Base-by-base conservation (phyloP, 768 basidiomycete genomes). In the Termitomyces eurrhizus region DNA sequence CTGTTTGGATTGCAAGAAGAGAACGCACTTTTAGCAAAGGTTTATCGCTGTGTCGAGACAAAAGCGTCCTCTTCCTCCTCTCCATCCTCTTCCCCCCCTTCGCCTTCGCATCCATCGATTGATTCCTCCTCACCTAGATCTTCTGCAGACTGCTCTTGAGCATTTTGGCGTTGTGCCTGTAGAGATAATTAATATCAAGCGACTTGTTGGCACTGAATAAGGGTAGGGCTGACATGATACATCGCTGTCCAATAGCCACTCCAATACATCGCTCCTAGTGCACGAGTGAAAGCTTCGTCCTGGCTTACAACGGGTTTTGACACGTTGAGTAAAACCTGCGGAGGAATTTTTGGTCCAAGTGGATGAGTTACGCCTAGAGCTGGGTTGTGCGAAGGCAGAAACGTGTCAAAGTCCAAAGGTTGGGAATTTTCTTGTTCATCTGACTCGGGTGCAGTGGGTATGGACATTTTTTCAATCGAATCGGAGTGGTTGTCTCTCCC, bases 191-290 rank as follows among this genome's bases (percentile, higher is more conserved):
- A 61, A 50, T 41, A 48, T 44, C 11, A 37, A 36, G 33, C n/a
- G 18, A 35, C 16, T 53, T 24, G 24, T 46, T 18, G 13, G 51
- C 11, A 18, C 18, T 35, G 24, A 29, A 18, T 3, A 21, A 54
- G 21, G 21, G 8, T 18, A 52, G 26, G 21, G 77, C 84, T 52
- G 66, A 90, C 91, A 69, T 93, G 87, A 68, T 92, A 93, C 51
- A 92, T 80, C 1, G 90, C 90, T 2, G 90, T 91, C 90, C 91
- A 93, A 70, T 93, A 93, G 21, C 91, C 92, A 26, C 80, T 78
- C 91, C 92, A 93, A 70, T 93, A 93, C 85, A 89, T 92, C 18
- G 92, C 90, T 35, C 79, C 81, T 67, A 92, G 65, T 5, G 90
- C 92, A 52, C 85, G 84, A 29, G 80, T 77, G 71, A 93, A 93